phyloP scores from a whole-genome alignment of 2,329 filamentous ascomycete species.

The Trichoderma sp. region DNA sequence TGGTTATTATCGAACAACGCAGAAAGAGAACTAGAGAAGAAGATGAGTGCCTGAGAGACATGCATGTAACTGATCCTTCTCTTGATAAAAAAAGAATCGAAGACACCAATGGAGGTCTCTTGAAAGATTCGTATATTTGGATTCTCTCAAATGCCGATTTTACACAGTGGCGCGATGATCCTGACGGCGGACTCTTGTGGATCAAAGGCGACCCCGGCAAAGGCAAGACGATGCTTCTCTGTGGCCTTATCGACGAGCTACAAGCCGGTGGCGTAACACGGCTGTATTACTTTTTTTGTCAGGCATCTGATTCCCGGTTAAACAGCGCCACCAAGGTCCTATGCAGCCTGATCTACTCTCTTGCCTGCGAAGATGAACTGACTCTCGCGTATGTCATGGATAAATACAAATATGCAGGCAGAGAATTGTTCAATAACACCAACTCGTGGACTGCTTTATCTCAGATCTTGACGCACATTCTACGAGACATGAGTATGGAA shows the following conservation, averaged over 20 bases:
- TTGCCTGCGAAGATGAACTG: conserved; percentile 38
- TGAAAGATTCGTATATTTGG: not conserved
- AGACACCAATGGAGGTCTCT: not conserved
- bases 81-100: not conserved
- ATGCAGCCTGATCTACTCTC: conserved; percentile 35
- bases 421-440: conserved; percentile 42
- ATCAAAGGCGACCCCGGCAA: conserved; percentile 44
- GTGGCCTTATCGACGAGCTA: conserved; percentile 37
- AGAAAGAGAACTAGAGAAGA: not conserved
- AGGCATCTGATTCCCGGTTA: conserved; percentile 33
- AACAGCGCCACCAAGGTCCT: conserved; percentile 46
- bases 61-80: not conserved
- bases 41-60: not conserved
- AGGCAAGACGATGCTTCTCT: conserved; percentile 49
- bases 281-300: conserved; percentile 13
- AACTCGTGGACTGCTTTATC: conserved; percentile 43
- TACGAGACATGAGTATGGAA: conserved; percentile 36
- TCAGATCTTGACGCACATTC: conserved; percentile 42
- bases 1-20: not conserved
- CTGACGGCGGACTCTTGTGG: conserved; percentile 38
- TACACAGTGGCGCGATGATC: conserved; percentile 19
- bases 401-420: conserved; percentile 39
- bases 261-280: not conserved
- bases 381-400: conserved; percentile 40
- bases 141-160: not conserved